Percentiles rank a stretch among this genome's conserved stretches.
Conservation (phyloP, 1,284 basidiomycete genomes). For the Ustilago vetiveriae region DNA sequence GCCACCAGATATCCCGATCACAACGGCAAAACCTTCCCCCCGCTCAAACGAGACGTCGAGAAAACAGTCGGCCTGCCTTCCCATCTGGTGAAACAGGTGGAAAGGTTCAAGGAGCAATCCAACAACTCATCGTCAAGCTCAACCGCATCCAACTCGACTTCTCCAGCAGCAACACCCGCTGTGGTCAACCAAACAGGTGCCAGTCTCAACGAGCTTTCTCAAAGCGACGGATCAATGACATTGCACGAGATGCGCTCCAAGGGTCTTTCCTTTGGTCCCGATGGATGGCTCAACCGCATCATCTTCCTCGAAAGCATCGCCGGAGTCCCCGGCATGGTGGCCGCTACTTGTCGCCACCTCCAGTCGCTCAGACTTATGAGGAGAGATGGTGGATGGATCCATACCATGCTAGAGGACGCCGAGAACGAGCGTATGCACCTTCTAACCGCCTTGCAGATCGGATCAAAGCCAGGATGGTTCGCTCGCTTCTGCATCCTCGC, state of each 20-base stretch:
- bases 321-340: conserved; percentile 87
- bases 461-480: conserved; percentile 39
- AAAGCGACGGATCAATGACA: conserved; percentile 36
- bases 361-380: conserved; percentile 51
- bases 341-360: conserved; percentile 81
- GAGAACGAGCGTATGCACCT: conserved; percentile 62
- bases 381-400: conserved; percentile 58
- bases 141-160: background rate
- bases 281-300: conserved; percentile 55
- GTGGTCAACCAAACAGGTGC: conserved; percentile 28
- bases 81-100: conserved; percentile 24
- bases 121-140: background rate
- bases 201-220: conserved; percentile 1
- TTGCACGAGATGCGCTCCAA: conserved; percentile 54
- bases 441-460: conserved; percentile 32
- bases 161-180: background rate
- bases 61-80: conserved; percentile 38
- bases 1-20: conserved; percentile 58
- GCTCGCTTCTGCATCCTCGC: conserved; percentile 54
- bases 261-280: conserved; percentile 53
- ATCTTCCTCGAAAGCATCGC: conserved; percentile 74
- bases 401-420: conserved; percentile 57
- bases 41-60: conserved; percentile 36
- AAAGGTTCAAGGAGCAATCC: conserved; percentile 14
- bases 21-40: conserved; percentile 40